Percentiles rank a stretch among this genome's conserved stretches.
Conservation (phyloP, 2,329 filamentous ascomycete genomes). For the Clathrospora elynae region DNA sequence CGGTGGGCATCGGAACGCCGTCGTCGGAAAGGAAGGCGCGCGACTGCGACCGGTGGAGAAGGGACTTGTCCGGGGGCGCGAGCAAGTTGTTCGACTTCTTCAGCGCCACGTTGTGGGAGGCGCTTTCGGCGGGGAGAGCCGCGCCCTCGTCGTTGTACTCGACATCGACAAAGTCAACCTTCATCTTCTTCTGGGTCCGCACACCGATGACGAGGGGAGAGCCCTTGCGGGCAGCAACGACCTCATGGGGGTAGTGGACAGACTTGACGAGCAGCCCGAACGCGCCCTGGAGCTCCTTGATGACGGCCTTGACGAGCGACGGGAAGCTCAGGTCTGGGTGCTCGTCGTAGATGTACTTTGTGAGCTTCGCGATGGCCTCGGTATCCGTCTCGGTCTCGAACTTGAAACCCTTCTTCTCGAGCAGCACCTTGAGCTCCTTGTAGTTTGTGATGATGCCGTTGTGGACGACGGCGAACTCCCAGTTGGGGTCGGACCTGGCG, state of each 20-base stretch:
- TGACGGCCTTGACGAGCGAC: slow-evolving; percentile 93
- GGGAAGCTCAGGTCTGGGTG: slow-evolving; percentile 95
- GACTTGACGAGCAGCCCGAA: slow-evolving; percentile 98
- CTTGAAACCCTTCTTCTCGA: slow-evolving; percentile 92
- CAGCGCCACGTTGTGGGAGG: slow-evolving; percentile 93
- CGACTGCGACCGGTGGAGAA: slow-evolving; percentile 97
- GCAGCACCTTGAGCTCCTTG: slow-evolving; percentile 95
- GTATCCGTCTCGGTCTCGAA: slow-evolving; percentile 99
- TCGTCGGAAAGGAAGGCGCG: slow-evolving; percentile 99
- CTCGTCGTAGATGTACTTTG: slow-evolving; percentile 96
- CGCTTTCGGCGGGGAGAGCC: slow-evolving; percentile 84
- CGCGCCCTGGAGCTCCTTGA: slow-evolving; percentile 96
- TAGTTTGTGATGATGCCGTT: slow-evolving; percentile 99
- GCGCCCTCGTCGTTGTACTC: slow-evolving; percentile 87
- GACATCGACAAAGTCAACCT: slow-evolving; percentile 99
- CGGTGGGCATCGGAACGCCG: slow-evolving; percentile 94
- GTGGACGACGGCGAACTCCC: slow-evolving; percentile 98
- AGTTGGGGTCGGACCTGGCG: slow-evolving; percentile 82
- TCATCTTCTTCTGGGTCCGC: slow-evolving; percentile 97
- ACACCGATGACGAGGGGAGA: slow-evolving; percentile 97
- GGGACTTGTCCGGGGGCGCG: slow-evolving; percentile 93
- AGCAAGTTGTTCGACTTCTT: slow-evolving; percentile 75
- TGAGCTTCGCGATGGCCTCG: slow-evolving; percentile 98
- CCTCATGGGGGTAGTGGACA: slow-evolving; percentile 96
- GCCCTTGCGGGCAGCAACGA: slow-evolving; percentile 97